Evolutionary conservation across 78 protist species (phyloP).

Genomic region (Dictyostelium citrinum): DNA sequence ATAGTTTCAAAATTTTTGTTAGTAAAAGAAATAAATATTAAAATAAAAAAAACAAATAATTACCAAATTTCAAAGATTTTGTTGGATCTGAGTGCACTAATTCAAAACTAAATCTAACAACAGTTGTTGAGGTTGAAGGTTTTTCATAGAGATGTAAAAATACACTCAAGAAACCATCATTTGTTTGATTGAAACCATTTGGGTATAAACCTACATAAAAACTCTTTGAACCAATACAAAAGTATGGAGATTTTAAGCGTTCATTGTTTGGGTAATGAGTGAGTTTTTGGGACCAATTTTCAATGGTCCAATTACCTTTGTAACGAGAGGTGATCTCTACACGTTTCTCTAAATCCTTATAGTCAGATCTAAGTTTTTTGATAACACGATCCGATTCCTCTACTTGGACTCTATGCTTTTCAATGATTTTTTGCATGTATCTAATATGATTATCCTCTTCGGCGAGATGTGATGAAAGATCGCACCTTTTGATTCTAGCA

Average conservation of each 20-base stretch:
- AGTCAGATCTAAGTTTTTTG: neutral
- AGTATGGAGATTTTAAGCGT: neutral
- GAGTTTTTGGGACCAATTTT: neutral
- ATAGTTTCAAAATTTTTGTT: neutral
- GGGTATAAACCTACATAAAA: constrained; percentile 1
- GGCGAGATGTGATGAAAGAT: neutral
- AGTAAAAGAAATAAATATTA: neutral
- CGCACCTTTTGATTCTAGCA: neutral
- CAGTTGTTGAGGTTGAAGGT: neutral
- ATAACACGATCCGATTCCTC: neutral
- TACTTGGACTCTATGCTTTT: neutral
- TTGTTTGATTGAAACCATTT: constrained; percentile 13
- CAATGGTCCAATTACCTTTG: neutral
- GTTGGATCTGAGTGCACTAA: neutral
- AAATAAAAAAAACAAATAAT: neutral
- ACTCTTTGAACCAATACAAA: neutral
- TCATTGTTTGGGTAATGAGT: neutral
- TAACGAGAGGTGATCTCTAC: neutral
- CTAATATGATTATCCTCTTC: neutral
- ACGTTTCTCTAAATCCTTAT: neutral
- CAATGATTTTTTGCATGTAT: neutral
- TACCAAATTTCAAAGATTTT: neutral
- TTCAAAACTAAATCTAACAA: neutral
- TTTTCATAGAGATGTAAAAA: constrained; percentile 7
- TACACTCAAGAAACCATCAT: neutral